phyloP scores from a whole-genome alignment of 164 flowering plant species.

The Litsea cubeba region DNA sequence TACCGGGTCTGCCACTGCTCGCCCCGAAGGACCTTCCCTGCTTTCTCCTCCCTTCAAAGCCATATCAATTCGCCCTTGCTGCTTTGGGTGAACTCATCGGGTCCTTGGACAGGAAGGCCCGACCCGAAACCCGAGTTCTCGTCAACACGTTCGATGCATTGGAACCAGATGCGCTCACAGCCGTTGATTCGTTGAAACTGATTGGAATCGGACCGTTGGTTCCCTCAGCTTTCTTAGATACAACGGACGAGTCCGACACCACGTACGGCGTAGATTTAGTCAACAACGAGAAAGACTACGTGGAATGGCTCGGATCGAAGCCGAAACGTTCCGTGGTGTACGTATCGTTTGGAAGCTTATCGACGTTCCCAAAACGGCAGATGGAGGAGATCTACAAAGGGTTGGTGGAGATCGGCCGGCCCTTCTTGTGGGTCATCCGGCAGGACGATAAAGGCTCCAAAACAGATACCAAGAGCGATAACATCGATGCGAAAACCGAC shows the following conservation, averaged over 20 bases:
- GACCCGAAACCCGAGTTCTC: constrained; percentile 18
- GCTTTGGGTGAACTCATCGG: constrained; percentile 28
- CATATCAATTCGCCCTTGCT: neutral
- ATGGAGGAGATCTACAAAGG: constrained; percentile 34
- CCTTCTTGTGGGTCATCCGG: constrained; percentile 44
- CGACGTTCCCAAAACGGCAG: constrained; percentile 20
- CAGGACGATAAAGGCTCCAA: neutral
- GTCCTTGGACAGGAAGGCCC: constrained; percentile 22
- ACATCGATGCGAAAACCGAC: too few species aligned
- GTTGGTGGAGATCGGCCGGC: constrained; percentile 18
- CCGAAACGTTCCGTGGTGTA: constrained; percentile 33
- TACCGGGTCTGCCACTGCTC: constrained; percentile 35
- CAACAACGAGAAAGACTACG: constrained; percentile 15
- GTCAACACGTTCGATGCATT: constrained; percentile 51
- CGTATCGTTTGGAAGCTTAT: constrained; percentile 41
- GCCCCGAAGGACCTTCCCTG: constrained; percentile 29
- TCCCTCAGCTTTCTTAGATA: constrained; percentile 40
- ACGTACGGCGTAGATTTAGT: constrained; percentile 37
- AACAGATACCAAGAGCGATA: neutral
- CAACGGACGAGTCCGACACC: constrained; percentile 20
- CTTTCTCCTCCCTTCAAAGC: constrained; percentile 10
- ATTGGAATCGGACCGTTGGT: constrained; percentile 53
- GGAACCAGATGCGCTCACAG: constrained; percentile 37
- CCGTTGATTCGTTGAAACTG: constrained; percentile 19
- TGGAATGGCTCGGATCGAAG: constrained; percentile 42